phyloP scores from a whole-genome alignment of 2,329 filamentous ascomycete species.

The Curvularia sp. region DNA sequence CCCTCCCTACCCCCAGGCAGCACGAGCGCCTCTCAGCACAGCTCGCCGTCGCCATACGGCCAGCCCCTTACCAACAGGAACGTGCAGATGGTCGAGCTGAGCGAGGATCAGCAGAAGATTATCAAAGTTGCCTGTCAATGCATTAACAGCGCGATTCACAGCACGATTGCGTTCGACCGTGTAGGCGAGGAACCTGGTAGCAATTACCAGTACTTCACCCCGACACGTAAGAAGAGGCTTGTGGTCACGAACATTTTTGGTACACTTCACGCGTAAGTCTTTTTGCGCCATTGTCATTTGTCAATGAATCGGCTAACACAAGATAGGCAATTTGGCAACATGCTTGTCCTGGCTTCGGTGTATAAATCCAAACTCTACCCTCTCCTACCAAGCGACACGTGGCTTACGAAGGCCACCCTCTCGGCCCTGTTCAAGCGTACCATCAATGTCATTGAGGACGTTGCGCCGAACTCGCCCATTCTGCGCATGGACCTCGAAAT shows the following conservation, averaged over 20 bases:
- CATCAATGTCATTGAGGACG: constrained; percentile 74
- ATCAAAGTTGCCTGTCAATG: constrained; percentile 42
- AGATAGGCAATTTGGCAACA: constrained; percentile 90
- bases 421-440: constrained; percentile 58
- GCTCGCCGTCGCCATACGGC: constrained; percentile 57
- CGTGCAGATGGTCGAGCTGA: constrained; percentile 41
- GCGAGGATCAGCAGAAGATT: constrained; percentile 33
- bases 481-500: constrained; percentile 77
- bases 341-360: constrained; percentile 85
- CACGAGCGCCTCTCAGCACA: constrained; percentile 49
- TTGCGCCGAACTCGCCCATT: constrained; percentile 75
- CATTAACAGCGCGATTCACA: constrained; percentile 73
- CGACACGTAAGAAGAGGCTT: constrained; percentile 67
- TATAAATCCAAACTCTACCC: constrained; percentile 64
- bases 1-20: constrained; percentile 37
- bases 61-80: constrained; percentile 26
- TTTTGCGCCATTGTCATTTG: neutral
- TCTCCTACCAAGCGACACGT: constrained; percentile 38
- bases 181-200: constrained; percentile 52
- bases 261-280: constrained; percentile 70
- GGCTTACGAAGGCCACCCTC: constrained; percentile 37
- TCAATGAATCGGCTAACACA: constrained; percentile 14
- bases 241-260: constrained; percentile 97
- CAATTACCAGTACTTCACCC: constrained; percentile 55
- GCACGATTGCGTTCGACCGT: constrained; percentile 81